Conservation (phyloP, 345 rosid genomes). For the Lepidium aucheri region DNA sequence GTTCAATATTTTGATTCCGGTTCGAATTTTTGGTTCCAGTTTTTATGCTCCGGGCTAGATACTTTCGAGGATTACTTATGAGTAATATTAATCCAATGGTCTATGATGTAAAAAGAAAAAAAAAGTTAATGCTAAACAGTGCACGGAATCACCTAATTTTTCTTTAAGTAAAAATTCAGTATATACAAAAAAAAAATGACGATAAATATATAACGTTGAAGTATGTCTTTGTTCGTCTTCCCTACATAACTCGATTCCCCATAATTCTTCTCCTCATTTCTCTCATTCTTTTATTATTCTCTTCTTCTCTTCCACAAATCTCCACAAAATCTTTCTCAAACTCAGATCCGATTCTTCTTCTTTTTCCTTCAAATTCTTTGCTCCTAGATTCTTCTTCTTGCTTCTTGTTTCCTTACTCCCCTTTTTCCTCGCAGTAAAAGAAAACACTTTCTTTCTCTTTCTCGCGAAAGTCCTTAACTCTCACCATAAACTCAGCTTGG, state of each 20-base stretch:
- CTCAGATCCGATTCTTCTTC: conserved; percentile 28
- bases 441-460: not conserved
- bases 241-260: not conserved
- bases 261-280: not conserved
- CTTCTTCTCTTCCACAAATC: not conserved
- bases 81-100: too few species aligned
- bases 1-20: too few species aligned
- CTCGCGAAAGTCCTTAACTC: not conserved
- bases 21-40: too few species aligned
- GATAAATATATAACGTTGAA: not conserved
- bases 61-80: too few species aligned
- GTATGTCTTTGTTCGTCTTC: not conserved
- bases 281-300: not conserved
- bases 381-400: not conserved
- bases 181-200: too few species aligned
- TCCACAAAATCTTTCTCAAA: conserved; percentile 18
- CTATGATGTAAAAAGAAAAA: too few species aligned
- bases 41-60: too few species aligned
- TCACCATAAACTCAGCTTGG: conserved; percentile 17
- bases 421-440: not conserved
- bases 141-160: too few species aligned
- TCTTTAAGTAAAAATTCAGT: too few species aligned
- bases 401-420: conserved; percentile 12
- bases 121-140: too few species aligned
- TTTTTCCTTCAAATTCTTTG: conserved; percentile 5